Evolutionary conservation across 1,139 yeast genomes (phyloP).

Genomic region (Kurtzmaniella quercitrusa): DNA sequence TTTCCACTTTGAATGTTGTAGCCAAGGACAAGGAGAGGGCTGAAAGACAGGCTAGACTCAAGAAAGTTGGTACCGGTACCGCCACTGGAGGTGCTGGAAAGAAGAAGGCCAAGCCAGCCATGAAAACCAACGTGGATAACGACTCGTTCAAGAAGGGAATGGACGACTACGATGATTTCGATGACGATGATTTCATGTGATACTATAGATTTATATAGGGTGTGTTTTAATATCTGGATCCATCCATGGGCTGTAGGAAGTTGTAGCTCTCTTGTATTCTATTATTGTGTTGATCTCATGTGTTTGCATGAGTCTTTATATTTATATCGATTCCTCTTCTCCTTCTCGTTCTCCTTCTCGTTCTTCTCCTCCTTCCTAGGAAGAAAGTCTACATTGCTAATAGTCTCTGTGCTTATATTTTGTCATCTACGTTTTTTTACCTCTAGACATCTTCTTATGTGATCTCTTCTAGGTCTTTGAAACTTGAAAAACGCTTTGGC

Average conservation of each 20-base stretch:
- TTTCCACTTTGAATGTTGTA: conserved; percentile 77
- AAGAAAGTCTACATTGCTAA: too few relatives aligned
- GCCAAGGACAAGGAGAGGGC: conserved; percentile 84
- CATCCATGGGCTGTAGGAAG: background rate
- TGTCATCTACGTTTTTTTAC: too few relatives aligned
- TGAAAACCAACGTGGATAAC: conserved; percentile 70
- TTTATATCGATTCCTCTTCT: too few relatives aligned
- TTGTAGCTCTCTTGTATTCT: too few relatives aligned
- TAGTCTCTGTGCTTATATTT: too few relatives aligned
- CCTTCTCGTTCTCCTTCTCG: too few relatives aligned
- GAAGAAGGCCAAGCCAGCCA: conserved; percentile 80
- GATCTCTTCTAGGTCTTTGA: background rate
- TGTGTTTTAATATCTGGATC: background rate
- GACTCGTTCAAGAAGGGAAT: conserved; percentile 75
- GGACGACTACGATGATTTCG: conserved; percentile 56
- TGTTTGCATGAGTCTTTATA: too few relatives aligned
- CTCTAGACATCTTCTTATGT: too few relatives aligned
- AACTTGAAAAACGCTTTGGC: background rate
- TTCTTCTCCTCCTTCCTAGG: too few relatives aligned
- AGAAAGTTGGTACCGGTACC: conserved; percentile 70
- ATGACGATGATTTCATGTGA: conserved; percentile 90
- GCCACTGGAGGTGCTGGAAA: conserved; percentile 94
- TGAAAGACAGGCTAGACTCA: conserved; percentile 80
- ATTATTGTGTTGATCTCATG: too few relatives aligned
- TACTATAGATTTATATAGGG: background rate